Evolutionary conservation across 805 yeast species (phyloP), one percentile per base, ranked within the genome.

Genomic region (Candida jianshihensis): DNA sequence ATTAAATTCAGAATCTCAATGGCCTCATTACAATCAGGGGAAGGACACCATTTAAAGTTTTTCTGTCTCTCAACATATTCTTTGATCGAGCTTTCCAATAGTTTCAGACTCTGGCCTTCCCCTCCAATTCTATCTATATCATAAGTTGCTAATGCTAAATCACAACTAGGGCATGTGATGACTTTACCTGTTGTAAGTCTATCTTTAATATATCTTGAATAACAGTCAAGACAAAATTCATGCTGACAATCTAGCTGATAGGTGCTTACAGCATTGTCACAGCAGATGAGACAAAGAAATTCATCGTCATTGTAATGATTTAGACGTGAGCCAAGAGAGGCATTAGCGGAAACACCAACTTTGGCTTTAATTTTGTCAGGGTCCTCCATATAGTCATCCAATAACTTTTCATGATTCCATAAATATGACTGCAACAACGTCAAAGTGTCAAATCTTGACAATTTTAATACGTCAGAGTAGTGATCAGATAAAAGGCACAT

Each of bases 21-120:
- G 18, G 85, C 68, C 31, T 70, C 61, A 30, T 69, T 65, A 55
- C 96, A 84, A 52, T 83, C 95, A 0, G 89, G 80, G 1, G 83
- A 80, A 0, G 96, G 96, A 57, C 97, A 89, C 82, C 87, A 80
- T 45, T 71, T 73, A 48, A 69, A 76, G 31, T 66, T 51, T 35
- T 63, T 56, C 39, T 72, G 69, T 32, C 70, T 65, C 13, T 71
- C 71, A n/a, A 81, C 71, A 49, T 68, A 79, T 19, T 65, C 56
- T 39, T 64, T 71, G 8, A 78, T 53, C 0, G 70, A 62, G 13
- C 60, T 60, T 25, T 53, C 47, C 44, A 64, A 47, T 11, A 61
- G 43, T 36, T 51, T 52, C 1, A 35, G 39, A 38, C 64, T 53
- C 6, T 55, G 48, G 8, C 56, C 54, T 13, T 47, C 40, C 1